These are phyloP conservation scores for Yamadazyma dendronema DNA, from an alignment of 1,139 yeast species.

Conservation along the genomic window DNA sequence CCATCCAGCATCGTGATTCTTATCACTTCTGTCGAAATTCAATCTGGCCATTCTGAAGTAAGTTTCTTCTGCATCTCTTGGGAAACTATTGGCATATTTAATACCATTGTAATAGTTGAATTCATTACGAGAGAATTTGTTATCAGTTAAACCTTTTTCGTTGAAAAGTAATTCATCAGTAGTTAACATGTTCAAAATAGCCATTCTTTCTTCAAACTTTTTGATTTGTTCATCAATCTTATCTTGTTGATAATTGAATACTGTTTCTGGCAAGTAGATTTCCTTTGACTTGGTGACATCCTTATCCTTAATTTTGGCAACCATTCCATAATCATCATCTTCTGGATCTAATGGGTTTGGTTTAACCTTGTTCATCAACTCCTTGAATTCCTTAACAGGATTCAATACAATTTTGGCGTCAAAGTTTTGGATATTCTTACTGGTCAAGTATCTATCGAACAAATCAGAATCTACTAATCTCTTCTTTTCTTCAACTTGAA, in stretches of 20 bases:
- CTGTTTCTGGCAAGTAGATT: constrained; percentile 18
- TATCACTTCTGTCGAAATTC: constrained; percentile 21
- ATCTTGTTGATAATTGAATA: constrained; percentile 23
- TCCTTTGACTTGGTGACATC: constrained; percentile 17
- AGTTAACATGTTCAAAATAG: constrained; percentile 13
- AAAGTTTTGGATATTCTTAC: constrained; percentile 17
- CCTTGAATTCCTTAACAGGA: constrained; percentile 21
- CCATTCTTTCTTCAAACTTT: constrained; percentile 17
- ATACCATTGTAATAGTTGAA: constrained; percentile 27
- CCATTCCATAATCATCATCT: constrained; percentile 23
- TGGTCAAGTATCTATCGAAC: constrained; percentile 21
- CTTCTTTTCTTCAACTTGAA: constrained; percentile 20
- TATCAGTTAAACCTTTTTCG: constrained; percentile 14
- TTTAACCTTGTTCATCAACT: constrained; percentile 15
- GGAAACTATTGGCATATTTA: constrained; percentile 20
- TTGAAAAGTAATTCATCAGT: constrained; percentile 22
- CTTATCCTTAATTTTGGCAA: constrained; percentile 18
- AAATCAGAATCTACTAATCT: constrained; percentile 23
- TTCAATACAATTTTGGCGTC: constrained; percentile 17
- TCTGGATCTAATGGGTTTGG: constrained; percentile 18
- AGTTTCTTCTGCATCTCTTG: constrained; percentile 24
- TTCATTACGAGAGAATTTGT: constrained; percentile 21
- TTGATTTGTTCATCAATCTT: constrained; percentile 20
- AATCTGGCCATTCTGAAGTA: constrained; percentile 36
- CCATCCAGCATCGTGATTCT: constrained; percentile 30